Conservation (phyloP, 2,329 filamentous ascomycete species). For the Fusarium humuli region DNA sequence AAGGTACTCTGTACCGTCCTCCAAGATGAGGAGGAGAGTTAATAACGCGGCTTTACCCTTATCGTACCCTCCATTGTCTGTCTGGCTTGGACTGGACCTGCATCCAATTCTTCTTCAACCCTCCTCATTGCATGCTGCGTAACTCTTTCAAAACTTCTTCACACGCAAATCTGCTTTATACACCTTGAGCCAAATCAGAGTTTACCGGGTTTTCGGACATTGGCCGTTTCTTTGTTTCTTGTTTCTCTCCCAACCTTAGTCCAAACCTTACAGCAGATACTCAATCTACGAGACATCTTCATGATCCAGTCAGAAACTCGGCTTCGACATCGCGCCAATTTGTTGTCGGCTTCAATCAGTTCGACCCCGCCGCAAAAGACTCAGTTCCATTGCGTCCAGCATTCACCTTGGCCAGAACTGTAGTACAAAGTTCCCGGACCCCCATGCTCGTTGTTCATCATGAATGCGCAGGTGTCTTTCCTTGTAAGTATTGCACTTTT, state of each 20-base stretch:
- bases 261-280: constrained; percentile 35
- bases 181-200: constrained; percentile 25
- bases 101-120: constrained; percentile 19
- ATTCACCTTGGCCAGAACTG: background rate
- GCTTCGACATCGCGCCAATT: constrained; percentile 28
- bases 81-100: constrained; percentile 25
- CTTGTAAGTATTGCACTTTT: constrained; percentile 58
- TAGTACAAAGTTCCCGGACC: constrained; percentile 14
- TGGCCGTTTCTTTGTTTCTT: constrained; percentile 25
- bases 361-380: constrained; percentile 15
- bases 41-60: constrained; percentile 42
- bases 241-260: constrained; percentile 32
- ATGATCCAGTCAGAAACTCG: constrained; percentile 35
- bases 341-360: constrained; percentile 15
- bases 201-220: constrained; percentile 33
- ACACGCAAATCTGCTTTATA: constrained; percentile 6
- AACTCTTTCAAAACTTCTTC: constrained; percentile 22
- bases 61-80: constrained; percentile 30
- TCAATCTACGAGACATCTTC: constrained; percentile 35
- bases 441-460: constrained; percentile 48
- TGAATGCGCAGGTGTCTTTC: constrained; percentile 69
- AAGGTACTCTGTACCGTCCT: constrained; percentile 16
- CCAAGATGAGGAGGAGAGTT: constrained; percentile 39
- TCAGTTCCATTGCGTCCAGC: constrained; percentile 7
- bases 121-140: constrained; percentile 9